phyloP scores from a whole-genome alignment of 148 eudicot genomes.

The Nepenthes mirabilis region DNA sequence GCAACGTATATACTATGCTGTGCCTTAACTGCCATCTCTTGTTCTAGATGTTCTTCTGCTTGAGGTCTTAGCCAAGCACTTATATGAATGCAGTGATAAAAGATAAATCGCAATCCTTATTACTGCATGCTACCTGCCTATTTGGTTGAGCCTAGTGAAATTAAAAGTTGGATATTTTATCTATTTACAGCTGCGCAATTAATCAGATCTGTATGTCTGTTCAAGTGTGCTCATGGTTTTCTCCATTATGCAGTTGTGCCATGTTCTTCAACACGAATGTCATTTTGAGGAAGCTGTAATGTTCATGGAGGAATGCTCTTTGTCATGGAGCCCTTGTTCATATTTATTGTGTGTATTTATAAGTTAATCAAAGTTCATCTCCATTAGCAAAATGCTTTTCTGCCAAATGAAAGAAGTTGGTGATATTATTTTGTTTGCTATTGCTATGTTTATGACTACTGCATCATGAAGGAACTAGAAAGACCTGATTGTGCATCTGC shows the following conservation, averaged over 20 bases:
- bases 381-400: background rate
- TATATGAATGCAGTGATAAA: too few species aligned
- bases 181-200: background rate
- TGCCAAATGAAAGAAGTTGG: background rate
- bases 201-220: background rate
- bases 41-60: too few species aligned
- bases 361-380: background rate
- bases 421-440: background rate
- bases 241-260: conserved; percentile 52
- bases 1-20: too few species aligned
- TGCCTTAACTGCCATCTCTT: too few species aligned
- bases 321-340: conserved; percentile 47
- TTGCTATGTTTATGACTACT: too few species aligned
- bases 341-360: conserved; percentile 46
- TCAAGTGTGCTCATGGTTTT: background rate
- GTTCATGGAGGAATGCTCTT: conserved; percentile 73
- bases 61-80: too few species aligned
- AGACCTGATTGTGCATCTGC: too few species aligned
- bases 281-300: conserved; percentile 68
- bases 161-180: too few species aligned
- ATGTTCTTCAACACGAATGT: conserved; percentile 64
- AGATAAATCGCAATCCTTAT: too few species aligned
- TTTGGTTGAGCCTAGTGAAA: too few species aligned
- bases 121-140: too few species aligned
- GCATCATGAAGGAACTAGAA: too few species aligned